phyloP scores from a whole-genome alignment of 495 filamentous ascomycete genomes.

The Schizothecium vesticola region DNA sequence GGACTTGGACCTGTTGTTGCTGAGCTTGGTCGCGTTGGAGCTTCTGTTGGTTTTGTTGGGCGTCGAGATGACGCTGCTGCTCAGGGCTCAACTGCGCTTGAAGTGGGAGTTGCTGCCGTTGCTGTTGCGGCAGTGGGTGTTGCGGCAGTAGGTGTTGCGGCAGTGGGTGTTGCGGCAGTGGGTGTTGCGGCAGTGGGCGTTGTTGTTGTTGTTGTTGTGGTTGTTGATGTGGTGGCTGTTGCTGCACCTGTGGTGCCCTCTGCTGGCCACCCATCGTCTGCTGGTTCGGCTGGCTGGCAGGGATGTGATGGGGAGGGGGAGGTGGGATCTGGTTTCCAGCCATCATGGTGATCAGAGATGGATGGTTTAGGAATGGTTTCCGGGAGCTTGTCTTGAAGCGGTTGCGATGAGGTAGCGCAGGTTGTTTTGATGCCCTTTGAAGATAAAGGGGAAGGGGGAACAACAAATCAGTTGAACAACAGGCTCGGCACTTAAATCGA shows the following conservation, averaged over 20 bases:
- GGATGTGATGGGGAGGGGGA: not conserved
- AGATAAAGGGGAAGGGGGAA: not conserved
- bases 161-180: not conserved
- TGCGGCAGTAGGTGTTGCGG: not conserved
- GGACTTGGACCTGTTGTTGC: not conserved
- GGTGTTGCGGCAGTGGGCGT: no score
- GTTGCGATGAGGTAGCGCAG: not conserved
- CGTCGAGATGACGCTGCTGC: not conserved
- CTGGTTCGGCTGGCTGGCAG: not conserved
- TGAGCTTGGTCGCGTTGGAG: not conserved
- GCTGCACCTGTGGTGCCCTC: not conserved
- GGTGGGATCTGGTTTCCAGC: not conserved
- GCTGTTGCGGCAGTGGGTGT: not conserved
- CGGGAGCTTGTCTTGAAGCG: not conserved
- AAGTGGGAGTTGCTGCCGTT: not conserved
- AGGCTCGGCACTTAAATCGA: not conserved
- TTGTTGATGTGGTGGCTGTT: not conserved
- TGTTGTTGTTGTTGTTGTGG: constrained; percentile 1
- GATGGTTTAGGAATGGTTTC: not conserved
- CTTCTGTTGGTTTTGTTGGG: not conserved
- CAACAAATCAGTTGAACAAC: not conserved
- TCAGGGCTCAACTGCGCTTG: not conserved
- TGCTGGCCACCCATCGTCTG: not conserved
- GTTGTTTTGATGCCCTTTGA: not conserved
- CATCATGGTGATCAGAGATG: not conserved